Evolutionary conservation across 108 stramenopile genomes (phyloP).

Genomic region (Skeletonema costatum): DNA sequence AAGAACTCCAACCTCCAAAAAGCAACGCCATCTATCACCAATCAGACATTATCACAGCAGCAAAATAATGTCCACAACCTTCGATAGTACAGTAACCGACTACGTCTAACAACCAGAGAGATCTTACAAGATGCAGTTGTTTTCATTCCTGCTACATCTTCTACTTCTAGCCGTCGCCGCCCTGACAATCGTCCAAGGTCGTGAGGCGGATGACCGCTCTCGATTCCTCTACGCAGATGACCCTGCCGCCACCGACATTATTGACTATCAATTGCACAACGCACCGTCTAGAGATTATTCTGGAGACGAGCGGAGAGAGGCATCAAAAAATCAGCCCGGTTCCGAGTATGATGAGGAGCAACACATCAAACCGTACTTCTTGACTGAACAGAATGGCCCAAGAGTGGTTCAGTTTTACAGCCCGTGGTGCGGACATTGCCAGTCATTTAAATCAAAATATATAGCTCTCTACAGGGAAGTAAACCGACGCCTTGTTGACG

Average conservation of each 20-base stretch:
- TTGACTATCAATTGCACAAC: conserved; percentile 50
- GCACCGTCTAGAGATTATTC: conserved; percentile 41
- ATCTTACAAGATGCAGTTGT: not conserved
- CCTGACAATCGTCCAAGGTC: conserved; percentile 13
- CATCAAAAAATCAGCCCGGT: conserved; percentile 16
- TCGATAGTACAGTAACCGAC: not conserved
- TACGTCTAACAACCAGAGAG: not conserved
- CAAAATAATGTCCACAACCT: too few species aligned
- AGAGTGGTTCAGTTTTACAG: conserved; percentile 77
- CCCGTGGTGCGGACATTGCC: conserved; percentile 79
- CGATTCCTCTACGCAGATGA: conserved; percentile 49
- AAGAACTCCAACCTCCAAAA: too few species aligned
- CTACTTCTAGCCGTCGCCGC: not conserved
- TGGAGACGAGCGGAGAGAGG: conserved; percentile 28
- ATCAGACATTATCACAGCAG: too few species aligned
- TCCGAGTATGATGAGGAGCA: conserved; percentile 42
- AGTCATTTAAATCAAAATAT: conserved; percentile 64
- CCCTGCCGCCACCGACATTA: conserved; percentile 27
- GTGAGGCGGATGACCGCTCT: conserved; percentile 47
- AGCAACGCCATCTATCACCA: too few species aligned
- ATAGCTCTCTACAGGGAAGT: conserved; percentile 58
- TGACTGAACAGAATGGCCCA: conserved; percentile 42
- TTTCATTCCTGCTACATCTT: not conserved
- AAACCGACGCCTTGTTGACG: conserved; percentile 21
- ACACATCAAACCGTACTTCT: conserved; percentile 46